A percentile compares a stretch with the other conserved stretches of the same genome.
Evolutionary conservation across 179 eudicot genomes (phyloP).

Genomic region (Drosera spatulata): DNA sequence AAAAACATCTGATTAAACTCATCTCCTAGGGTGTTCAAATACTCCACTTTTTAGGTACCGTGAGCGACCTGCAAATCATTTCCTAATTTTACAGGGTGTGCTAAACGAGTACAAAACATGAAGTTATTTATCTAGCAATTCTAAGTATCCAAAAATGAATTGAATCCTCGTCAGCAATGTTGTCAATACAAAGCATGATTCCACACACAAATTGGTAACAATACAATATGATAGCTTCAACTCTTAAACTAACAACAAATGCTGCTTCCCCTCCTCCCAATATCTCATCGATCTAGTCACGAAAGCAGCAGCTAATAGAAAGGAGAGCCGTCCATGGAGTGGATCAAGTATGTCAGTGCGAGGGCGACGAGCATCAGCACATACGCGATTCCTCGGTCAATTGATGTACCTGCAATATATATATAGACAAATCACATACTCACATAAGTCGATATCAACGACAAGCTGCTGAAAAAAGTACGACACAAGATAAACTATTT

Average conservation of each 20-base stretch:
- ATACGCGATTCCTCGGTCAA: slow-evolving; percentile 37
- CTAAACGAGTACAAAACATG: too few relatives aligned
- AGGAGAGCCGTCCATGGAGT: slow-evolving; percentile 25
- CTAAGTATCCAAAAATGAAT: too few relatives aligned
- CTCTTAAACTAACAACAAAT: neutral
- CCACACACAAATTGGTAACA: neutral
- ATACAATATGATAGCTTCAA: neutral
- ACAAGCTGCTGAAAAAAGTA: neutral
- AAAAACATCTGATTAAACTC: too few relatives aligned
- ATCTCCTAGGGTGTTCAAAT: too few relatives aligned
- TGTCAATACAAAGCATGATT: too few relatives aligned
- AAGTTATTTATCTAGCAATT: too few relatives aligned
- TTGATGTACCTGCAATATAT: slow-evolving; percentile 22
- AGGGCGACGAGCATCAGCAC: slow-evolving; percentile 9
- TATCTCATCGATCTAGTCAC: neutral
- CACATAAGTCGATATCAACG: neutral
- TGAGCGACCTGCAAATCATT: too few relatives aligned
- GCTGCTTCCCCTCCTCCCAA: neutral
- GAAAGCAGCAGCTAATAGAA: slow-evolving; percentile 3
- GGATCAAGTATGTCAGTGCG: slow-evolving; percentile 35
- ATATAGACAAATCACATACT: neutral
- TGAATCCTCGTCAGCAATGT: neutral
- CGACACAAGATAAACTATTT: too few relatives aligned
- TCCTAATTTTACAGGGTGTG: too few relatives aligned
- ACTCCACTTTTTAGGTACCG: too few relatives aligned